phyloP scores from a whole-genome alignment of 2,329 filamentous ascomycete species.

The Zymoseptoria tritici region DNA sequence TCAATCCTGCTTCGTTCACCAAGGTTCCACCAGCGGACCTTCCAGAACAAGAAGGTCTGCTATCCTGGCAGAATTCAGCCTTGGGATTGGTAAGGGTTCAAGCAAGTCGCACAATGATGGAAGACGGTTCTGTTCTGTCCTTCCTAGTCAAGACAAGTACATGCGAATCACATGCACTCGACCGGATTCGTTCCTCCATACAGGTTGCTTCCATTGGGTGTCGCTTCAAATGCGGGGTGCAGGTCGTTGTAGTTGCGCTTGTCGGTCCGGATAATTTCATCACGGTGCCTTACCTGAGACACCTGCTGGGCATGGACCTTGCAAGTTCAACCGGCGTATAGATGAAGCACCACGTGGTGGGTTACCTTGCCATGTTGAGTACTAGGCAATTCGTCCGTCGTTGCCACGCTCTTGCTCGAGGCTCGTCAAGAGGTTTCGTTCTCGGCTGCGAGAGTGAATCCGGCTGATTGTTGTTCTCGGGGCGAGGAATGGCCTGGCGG shows the following conservation, averaged over 20 bases:
- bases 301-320: background rate
- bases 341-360: background rate
- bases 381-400: background rate
- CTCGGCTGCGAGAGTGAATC: background rate
- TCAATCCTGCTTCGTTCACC: background rate
- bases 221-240: background rate
- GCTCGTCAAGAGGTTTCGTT: background rate
- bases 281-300: background rate
- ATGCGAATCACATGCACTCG: background rate
- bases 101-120: background rate
- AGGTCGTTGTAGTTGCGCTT: background rate
- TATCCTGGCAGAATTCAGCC: background rate
- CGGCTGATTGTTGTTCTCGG: background rate
- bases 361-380: background rate
- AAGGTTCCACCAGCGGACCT: background rate
- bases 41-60: slow-evolving; percentile 1
- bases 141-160: background rate
- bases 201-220: background rate
- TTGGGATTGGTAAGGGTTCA: background rate
- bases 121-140: background rate
- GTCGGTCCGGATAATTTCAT: background rate
- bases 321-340: background rate
- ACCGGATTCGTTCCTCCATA: background rate
- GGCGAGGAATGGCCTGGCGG: background rate
- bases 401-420: background rate